phyloP scores from a whole-genome alignment of 2,329 filamentous ascomycete species.

The Coniochaeta pulveracea region DNA sequence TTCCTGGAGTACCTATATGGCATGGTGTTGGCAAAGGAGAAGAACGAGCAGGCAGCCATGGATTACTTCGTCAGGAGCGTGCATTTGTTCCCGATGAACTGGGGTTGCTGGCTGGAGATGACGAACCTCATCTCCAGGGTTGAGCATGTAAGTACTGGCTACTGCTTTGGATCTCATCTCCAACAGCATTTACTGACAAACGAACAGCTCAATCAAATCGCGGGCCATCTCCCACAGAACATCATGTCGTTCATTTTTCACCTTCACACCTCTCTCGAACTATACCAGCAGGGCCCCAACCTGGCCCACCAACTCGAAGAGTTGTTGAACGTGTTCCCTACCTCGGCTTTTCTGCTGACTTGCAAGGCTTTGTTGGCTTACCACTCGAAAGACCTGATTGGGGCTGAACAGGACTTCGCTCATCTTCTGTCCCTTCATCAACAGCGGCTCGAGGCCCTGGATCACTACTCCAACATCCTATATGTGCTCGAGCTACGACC shows the following conservation, averaged over 20 bases:
- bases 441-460: constrained; percentile 73
- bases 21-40: constrained; percentile 79
- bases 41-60: constrained; percentile 77
- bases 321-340: constrained; percentile 75
- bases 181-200: constrained; percentile 14
- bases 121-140: constrained; percentile 66
- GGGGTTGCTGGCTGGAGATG: constrained; percentile 94
- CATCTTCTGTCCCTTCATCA: constrained; percentile 67
- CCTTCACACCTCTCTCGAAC: constrained; percentile 78
- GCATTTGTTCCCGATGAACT: constrained; percentile 86
- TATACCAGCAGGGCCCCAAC: constrained; percentile 73
- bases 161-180: background rate
- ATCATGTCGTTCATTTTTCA: constrained; percentile 93
- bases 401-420: constrained; percentile 58
- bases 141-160: constrained; percentile 56
- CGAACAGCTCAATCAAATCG: constrained; percentile 56
- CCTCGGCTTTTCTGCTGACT: constrained; percentile 79
- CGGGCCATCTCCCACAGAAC: constrained; percentile 69
- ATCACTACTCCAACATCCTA: constrained; percentile 95
- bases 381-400: constrained; percentile 72
- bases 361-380: constrained; percentile 83
- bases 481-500: constrained; percentile 84
- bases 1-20: constrained; percentile 93
- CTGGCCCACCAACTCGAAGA: constrained; percentile 67
- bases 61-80: constrained; percentile 83